Percentiles rank a stretch among this genome's conserved stretches.
phyloP scores from a whole-genome alignment of 768 basidiomycete species.

The Chalciporus chontae region DNA sequence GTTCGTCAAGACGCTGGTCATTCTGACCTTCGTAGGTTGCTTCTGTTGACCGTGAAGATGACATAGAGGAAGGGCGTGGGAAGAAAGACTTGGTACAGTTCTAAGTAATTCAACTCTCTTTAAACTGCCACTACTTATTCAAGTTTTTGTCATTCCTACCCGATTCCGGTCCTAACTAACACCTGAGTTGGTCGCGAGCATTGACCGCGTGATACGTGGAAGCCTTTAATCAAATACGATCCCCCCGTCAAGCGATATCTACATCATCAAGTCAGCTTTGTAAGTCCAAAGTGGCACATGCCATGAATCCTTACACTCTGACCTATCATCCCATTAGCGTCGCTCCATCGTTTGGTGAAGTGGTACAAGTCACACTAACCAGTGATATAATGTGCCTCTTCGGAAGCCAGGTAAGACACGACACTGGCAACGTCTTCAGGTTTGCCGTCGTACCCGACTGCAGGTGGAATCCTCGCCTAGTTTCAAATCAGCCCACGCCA shows the following conservation, averaged over 20 bases:
- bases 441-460: conserved; percentile 2
- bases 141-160: no score
- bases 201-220: no score
- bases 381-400: conserved; percentile 27
- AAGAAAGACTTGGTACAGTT: conserved; percentile 10
- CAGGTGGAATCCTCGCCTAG: not conserved
- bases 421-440: conserved; percentile 24
- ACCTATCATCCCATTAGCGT: not conserved
- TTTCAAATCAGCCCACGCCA: not conserved
- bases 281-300: not conserved
- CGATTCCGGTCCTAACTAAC: no score
- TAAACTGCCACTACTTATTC: no score
- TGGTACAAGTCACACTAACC: not conserved
- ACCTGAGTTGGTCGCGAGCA: no score
- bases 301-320: not conserved
- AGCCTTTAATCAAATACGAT: not conserved
- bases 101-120: no score
- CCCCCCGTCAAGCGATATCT: conserved; percentile 5
- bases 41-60: conserved; percentile 45
- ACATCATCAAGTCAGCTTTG: not conserved
- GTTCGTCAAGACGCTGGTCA: conserved; percentile 77
- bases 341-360: no score
- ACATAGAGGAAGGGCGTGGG: conserved; percentile 31
- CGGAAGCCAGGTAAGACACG: conserved; percentile 26
- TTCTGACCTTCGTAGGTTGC: conserved; percentile 84